Conservation (phyloP, 345 rosid species). For the Camelina laxa region DNA sequence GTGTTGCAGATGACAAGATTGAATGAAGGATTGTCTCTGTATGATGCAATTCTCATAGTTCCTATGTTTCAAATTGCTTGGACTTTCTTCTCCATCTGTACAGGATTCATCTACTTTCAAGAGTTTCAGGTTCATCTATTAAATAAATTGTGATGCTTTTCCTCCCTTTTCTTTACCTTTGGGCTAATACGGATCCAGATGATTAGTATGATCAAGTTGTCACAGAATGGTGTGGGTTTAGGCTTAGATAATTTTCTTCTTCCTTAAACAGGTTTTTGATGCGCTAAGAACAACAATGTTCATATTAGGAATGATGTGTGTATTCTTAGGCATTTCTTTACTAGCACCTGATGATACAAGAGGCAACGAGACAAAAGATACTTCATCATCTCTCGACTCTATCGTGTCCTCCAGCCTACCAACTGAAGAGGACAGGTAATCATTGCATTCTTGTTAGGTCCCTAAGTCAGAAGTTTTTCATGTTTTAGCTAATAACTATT, state of each 20-base stretch:
- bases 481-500: not conserved
- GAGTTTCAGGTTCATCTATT: slow-evolving; percentile 80
- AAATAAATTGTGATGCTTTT: slow-evolving; percentile 5
- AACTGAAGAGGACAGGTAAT: slow-evolving; percentile 76
- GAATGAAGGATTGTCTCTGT: slow-evolving; percentile 90
- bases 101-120: slow-evolving; percentile 97
- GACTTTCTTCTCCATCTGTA: slow-evolving; percentile 99
- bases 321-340: slow-evolving; percentile 86
- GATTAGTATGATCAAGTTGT: slow-evolving; percentile 2
- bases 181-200: not conserved
- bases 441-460: not conserved
- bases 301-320: slow-evolving; percentile 84
- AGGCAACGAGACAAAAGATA: slow-evolving; percentile 81
- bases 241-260: slow-evolving; percentile 12
- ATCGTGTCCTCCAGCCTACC: slow-evolving; percentile 58
- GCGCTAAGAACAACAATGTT: slow-evolving; percentile 92
- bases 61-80: slow-evolving; percentile 99
- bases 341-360: slow-evolving; percentile 94
- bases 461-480: not conserved
- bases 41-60: slow-evolving; percentile 96
- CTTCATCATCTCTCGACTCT: slow-evolving; percentile 56
- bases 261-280: slow-evolving; percentile 72
- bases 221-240: not conserved
- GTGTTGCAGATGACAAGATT: slow-evolving; percentile 86
- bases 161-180: slow-evolving; percentile 7